Base-by-base conservation (phyloP, 1,284 basidiomycete species). In the Mycosarcoma maydis region DNA sequence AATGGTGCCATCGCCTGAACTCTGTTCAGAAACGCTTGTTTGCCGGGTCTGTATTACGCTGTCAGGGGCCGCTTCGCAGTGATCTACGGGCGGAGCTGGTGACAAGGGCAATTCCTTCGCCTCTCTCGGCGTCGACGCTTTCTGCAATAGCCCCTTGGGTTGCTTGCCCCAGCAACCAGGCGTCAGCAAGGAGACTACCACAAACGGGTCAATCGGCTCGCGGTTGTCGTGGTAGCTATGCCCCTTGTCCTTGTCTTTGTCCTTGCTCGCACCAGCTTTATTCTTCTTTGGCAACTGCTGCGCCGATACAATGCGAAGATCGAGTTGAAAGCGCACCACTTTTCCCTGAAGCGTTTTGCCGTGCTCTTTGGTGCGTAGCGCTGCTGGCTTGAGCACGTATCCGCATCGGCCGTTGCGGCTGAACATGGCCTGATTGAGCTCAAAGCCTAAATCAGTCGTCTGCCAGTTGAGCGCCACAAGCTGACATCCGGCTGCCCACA, bases 401-500 rank as follows among this genome's bases (percentile, higher is more conserved):
- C 96, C 95, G 11, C 87, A 87, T 16, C 88, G 86, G 4, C 90
- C 91, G 72, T 94, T 94, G 7, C 90, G 86, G 71, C 89, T 88
- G 82, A 99, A 99, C 90, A 98, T 92, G 9, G 94, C 91, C 73
- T 91, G 89, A 77, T 97, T 98, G 80, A 96, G 90, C 85, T 90
- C 90, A 76, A 90, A 91, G 8, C 78, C 77, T 4, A 78, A 29
- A 40, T 76, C 78, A 6, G 54, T 90, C 0, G 94, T 98, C 83
- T 99, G 96, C 92, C 94, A 98, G 82, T 99, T 99, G 62, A 98
- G 86, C 6, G 96, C 93, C 0, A 96, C 94, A n/a, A 98, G 83
- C 83, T 98, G 95, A 16, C 89, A 89, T 0, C 95, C 95, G 0
- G 89, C 88, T 0, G 88, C 87, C 95, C 95, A 99, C 82, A 89